These are phyloP conservation scores for Colletotrichum zoysiae DNA, from an alignment of 2,329 filamentous ascomycete species.

Conservation along the genomic window DNA sequence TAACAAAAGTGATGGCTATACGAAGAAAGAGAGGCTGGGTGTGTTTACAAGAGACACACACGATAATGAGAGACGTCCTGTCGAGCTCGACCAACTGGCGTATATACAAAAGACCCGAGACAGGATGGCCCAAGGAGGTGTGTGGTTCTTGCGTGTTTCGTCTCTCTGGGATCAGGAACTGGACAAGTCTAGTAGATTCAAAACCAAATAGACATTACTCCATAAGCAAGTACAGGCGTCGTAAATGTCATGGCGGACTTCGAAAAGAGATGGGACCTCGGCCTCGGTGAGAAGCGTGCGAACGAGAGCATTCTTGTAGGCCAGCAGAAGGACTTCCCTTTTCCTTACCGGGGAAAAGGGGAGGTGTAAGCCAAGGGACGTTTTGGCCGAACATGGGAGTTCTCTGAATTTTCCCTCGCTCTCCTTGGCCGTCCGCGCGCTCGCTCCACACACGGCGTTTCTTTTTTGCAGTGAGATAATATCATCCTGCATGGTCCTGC, in stretches of 20 bases:
- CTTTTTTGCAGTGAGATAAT: slow-evolving; percentile 20
- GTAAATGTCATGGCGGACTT: slow-evolving; percentile 32
- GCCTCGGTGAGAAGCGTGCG: slow-evolving; percentile 28
- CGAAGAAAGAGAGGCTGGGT: background rate
- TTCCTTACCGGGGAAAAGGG: background rate
- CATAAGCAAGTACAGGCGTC: slow-evolving; percentile 30
- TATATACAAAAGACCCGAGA: background rate
- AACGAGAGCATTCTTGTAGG: slow-evolving; percentile 34
- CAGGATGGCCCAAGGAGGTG: background rate
- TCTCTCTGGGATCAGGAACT: slow-evolving; percentile 16
- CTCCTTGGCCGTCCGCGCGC: background rate
- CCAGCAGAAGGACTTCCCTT: background rate
- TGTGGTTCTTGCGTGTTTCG: background rate
- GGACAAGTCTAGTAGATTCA: slow-evolving; percentile 28
- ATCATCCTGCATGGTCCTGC: slow-evolving; percentile 20
- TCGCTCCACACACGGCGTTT: slow-evolving; percentile 22
- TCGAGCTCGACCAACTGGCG: background rate
- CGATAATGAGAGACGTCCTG: background rate
- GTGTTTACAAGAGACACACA: background rate
- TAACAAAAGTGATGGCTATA: slow-evolving; percentile 17
- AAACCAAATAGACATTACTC: slow-evolving; percentile 37
- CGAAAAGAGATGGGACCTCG: slow-evolving; percentile 12
- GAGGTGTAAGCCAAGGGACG: background rate
- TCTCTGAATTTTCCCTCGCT: background rate
- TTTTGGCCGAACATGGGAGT: slow-evolving; percentile 7